Percentiles rank a stretch among this genome's conserved stretches.
These are phyloP conservation scores for Pyropia haitanensis DNA, from an alignment of 23 red algal genomes.

Conservation along the genomic window DNA sequence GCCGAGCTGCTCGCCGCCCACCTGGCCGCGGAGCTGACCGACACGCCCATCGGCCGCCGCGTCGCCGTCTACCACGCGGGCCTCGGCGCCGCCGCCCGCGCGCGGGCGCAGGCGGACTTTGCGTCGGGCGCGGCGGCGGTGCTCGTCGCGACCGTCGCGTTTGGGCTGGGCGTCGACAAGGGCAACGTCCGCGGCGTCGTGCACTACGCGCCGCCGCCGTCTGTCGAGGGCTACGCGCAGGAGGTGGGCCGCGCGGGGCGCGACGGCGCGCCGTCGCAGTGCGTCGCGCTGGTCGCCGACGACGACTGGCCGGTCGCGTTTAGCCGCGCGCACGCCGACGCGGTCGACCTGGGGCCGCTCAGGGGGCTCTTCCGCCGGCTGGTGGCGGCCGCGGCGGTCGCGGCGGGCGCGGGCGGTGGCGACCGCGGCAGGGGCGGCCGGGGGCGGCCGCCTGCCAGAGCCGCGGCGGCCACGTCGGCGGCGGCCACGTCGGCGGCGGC, in stretches of 20 bases:
- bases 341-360: constrained; percentile 22
- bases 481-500: background rate
- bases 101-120: constrained; percentile 33
- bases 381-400: background rate
- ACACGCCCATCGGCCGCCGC: constrained; percentile 5
- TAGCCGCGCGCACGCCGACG: constrained; percentile 18
- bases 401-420: background rate
- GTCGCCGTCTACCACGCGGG: constrained; percentile 65
- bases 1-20: constrained; percentile 15
- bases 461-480: too few species aligned
- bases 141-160: constrained; percentile 69
- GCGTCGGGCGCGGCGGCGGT: constrained; percentile 24
- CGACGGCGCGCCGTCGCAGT: constrained; percentile 18
- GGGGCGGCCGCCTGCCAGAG: background rate
- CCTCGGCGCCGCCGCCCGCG: constrained; percentile 17
- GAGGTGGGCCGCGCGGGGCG: constrained; percentile 61
- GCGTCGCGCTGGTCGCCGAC: constrained; percentile 17
- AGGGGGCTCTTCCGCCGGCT: constrained; percentile 21
- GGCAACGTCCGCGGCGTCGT: constrained; percentile 29
- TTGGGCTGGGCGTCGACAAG: constrained; percentile 64
- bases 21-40: background rate
- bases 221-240: constrained; percentile 63
- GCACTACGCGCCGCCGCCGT: constrained; percentile 43
- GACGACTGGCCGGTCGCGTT: constrained; percentile 10
- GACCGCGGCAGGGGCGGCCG: background rate